Evolutionary conservation across 2,329 filamentous ascomycete species (phyloP).

Genomic region (Ophiosphaerella herpotricha): DNA sequence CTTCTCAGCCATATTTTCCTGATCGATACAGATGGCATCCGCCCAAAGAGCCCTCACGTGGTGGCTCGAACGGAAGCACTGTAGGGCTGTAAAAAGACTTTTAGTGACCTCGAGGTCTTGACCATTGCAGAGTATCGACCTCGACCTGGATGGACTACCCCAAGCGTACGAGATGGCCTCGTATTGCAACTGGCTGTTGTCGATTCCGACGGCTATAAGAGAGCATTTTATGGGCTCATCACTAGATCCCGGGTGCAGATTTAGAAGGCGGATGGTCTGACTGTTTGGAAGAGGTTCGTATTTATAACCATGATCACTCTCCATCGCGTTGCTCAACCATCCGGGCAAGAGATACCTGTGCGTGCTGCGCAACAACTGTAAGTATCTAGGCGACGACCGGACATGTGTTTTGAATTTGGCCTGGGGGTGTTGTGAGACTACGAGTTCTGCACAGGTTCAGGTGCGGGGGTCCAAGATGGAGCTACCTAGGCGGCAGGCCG

Average conservation of each 20-base stretch:
- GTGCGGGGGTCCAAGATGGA: no score
- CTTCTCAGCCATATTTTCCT: not conserved
- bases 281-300: not conserved
- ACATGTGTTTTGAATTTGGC: no score
- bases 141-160: slow-evolving; percentile 3
- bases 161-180: slow-evolving; percentile 18
- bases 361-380: not conserved
- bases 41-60: not conserved
- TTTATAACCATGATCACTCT: not conserved
- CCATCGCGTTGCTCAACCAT: not conserved
- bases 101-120: not conserved
- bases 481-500: no score
- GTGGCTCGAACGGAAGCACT: not conserved
- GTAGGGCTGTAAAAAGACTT: slow-evolving; percentile 1
- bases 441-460: no score
- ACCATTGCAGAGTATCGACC: not conserved
- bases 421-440: no score
- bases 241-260: not conserved
- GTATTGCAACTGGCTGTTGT: not conserved
- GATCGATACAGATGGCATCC: not conserved
- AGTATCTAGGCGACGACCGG: not conserved
- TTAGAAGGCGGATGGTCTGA: not conserved
- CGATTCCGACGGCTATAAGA: not conserved
- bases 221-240: not conserved
- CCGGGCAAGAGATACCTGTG: not conserved